Conservation (phyloP, 331 rosid genomes). For the Saraca asoca region DNA sequence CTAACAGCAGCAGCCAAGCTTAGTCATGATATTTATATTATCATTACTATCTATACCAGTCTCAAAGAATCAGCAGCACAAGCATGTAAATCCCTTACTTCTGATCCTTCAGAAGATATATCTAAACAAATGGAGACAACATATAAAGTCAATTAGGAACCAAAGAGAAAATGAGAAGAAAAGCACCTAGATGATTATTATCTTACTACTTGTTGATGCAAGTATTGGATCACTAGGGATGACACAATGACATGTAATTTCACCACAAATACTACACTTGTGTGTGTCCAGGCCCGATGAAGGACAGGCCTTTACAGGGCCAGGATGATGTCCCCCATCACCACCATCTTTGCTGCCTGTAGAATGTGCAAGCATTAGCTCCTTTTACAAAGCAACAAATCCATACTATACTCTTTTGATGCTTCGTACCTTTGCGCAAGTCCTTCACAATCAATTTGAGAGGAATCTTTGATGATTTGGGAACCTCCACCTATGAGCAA, state of each 20-base stretch:
- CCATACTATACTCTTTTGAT: slow-evolving; percentile 29
- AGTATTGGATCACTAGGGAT: slow-evolving; percentile 38
- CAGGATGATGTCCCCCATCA: slow-evolving; percentile 37
- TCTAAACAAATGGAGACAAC: slow-evolving; percentile 40
- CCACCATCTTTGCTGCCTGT: slow-evolving; percentile 46
- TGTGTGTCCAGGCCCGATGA: slow-evolving; percentile 24
- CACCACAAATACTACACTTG: slow-evolving; percentile 44
- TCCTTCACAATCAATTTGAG: slow-evolving; percentile 47
- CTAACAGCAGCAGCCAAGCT: background rate
- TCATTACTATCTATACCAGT: slow-evolving; percentile 43
- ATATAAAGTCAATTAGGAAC: slow-evolving; percentile 2
- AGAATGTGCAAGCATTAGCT: slow-evolving; percentile 52
- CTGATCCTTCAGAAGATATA: slow-evolving; percentile 52
- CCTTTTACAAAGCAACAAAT: slow-evolving; percentile 46
- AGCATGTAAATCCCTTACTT: slow-evolving; percentile 34
- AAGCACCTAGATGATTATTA: slow-evolving; percentile 29
- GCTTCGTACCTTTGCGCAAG: slow-evolving; percentile 54
- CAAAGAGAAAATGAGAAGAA: background rate
- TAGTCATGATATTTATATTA: background rate
- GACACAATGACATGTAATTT: slow-evolving; percentile 44
- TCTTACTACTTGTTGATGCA: slow-evolving; percentile 47
- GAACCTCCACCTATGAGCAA: slow-evolving; percentile 45
- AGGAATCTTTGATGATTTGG: slow-evolving; percentile 42
- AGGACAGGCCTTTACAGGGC: slow-evolving; percentile 41
- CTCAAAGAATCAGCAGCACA: slow-evolving; percentile 35